phyloP scores from a whole-genome alignment of 768 basidiomycete species.

The Sporobolomyces roseus region DNA sequence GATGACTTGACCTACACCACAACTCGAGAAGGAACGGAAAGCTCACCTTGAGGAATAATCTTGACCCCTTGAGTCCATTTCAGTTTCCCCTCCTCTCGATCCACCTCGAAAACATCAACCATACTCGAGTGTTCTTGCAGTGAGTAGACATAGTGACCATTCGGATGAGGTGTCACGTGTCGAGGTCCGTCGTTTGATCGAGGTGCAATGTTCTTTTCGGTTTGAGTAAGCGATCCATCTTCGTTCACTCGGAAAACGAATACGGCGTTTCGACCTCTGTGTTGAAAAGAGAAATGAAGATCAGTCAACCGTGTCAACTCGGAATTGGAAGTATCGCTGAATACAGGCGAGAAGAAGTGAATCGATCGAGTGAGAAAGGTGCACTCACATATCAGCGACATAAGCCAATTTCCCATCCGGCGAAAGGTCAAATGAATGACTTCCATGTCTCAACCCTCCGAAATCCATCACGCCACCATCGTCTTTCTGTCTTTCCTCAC shows the following conservation, averaged over 20 bases:
- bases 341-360: not conserved
- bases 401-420: conserved; percentile 45
- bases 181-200: conserved; percentile 44
- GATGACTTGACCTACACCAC: too few species aligned
- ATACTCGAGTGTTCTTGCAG: conserved; percentile 46
- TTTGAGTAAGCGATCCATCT: conserved; percentile 24
- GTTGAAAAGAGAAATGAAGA: not conserved
- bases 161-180: conserved; percentile 45
- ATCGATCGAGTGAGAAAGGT: too few species aligned
- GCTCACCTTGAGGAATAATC: conserved; percentile 39
- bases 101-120: conserved; percentile 34
- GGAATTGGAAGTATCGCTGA: not conserved
- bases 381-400: conserved; percentile 46
- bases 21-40: not conserved
- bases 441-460: conserved; percentile 45
- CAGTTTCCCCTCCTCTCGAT: conserved; percentile 20
- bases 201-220: conserved; percentile 39
- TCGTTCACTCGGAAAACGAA: conserved; percentile 42
- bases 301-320: too few species aligned
- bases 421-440: conserved; percentile 43
- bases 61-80: conserved; percentile 34
- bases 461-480: conserved; percentile 43
- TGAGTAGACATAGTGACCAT: conserved; percentile 44
- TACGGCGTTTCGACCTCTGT: conserved; percentile 45
- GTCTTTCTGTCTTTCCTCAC: conserved; percentile 7